phyloP scores from a whole-genome alignment of 192 early-diverging fungal species.

The Gonapodya sp. region DNA sequence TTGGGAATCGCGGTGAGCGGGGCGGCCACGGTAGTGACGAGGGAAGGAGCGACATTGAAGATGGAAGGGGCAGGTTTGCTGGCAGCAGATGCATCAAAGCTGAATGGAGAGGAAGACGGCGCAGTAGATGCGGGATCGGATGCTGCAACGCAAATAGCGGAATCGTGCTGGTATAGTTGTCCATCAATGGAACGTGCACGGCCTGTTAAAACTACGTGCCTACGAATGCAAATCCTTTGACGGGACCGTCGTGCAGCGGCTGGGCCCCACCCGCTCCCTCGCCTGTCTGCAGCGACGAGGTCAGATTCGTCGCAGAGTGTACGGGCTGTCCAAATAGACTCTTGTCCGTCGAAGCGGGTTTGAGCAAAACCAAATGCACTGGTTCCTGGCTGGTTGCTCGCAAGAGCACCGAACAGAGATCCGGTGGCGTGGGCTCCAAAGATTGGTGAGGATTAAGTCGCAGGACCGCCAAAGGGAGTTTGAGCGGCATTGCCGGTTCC shows the following conservation, averaged over 20 bases:
- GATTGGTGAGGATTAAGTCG: constrained; percentile 13
- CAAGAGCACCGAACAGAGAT: constrained; percentile 19
- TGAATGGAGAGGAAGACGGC: not conserved
- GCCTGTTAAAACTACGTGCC: not conserved
- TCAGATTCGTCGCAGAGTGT: not conserved
- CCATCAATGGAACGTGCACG: not conserved
- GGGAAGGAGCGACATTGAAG: no score
- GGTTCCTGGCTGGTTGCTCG: constrained; percentile 13
- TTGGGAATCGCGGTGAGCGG: no score
- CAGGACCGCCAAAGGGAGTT: constrained; percentile 16
- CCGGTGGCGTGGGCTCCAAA: no score
- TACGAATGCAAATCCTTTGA: constrained; percentile 5
- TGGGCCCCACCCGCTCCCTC: constrained; percentile 24
- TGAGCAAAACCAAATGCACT: constrained; percentile 25
- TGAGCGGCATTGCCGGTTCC: not conserved
- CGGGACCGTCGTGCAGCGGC: no score
- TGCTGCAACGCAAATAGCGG: not conserved
- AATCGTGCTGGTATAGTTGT: not conserved
- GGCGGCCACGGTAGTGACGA: no score
- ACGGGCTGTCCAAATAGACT: constrained; percentile 12
- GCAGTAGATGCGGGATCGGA: not conserved
- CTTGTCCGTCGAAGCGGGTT: constrained; percentile 4
- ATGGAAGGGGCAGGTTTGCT: not conserved
- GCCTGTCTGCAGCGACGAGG: no score
- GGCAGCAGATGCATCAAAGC: not conserved